phyloP scores from a whole-genome alignment of 306 rosid genomes.

The Lablab purpureus region DNA sequence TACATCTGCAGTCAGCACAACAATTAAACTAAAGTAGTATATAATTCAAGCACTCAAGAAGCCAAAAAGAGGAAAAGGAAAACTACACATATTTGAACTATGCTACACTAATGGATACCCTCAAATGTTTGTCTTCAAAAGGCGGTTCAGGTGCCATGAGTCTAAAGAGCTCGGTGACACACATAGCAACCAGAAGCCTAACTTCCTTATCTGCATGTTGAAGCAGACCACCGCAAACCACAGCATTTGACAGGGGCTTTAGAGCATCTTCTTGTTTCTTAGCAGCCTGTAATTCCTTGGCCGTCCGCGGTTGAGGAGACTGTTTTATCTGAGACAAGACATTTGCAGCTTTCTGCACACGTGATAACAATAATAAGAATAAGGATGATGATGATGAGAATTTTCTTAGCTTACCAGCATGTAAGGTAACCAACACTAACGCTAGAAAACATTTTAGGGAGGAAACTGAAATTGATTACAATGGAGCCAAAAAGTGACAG shows the following conservation, averaged over 20 bases:
- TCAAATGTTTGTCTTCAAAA: conserved; percentile 68
- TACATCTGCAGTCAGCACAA: conserved; percentile 31
- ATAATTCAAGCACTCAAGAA: conserved; percentile 13
- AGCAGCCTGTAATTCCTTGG: conserved; percentile 49
- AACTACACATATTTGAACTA: conserved; percentile 12
- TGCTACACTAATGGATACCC: conserved; percentile 54
- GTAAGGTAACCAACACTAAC: neutral
- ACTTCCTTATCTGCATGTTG: conserved; percentile 81
- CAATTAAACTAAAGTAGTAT: neutral
- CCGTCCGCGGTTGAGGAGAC: conserved; percentile 49
- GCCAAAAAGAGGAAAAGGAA: neutral
- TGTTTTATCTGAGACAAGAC: conserved; percentile 75
- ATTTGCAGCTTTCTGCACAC: conserved; percentile 71
- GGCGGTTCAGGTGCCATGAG: conserved; percentile 89
- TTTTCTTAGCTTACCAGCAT: neutral
- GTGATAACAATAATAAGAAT: conserved; percentile 21
- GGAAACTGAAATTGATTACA: conserved; percentile 6
- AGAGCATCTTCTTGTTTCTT: conserved; percentile 55
- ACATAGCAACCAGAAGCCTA: conserved; percentile 77
- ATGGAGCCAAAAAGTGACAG: neutral
- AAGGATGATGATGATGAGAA: conserved; percentile 23
- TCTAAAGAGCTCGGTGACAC: conserved; percentile 75
- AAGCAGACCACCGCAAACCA: conserved; percentile 64
- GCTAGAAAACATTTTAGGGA: neutral
- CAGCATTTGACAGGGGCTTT: conserved; percentile 60